phyloP scores from a whole-genome alignment of 805 yeast species.

The Hanseniaspora singularis region DNA sequence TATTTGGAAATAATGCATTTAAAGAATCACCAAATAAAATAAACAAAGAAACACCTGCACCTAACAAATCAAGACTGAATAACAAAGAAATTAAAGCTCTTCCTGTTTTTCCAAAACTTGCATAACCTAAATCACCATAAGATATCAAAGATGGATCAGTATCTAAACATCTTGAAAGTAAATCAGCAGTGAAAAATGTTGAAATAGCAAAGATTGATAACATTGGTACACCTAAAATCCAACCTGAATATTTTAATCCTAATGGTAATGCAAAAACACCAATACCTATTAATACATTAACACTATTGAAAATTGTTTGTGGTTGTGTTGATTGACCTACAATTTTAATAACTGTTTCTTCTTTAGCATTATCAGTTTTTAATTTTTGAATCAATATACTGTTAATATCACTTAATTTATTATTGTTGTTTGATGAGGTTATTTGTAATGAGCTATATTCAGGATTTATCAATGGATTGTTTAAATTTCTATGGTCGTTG shows the following conservation, averaged over 20 bases:
- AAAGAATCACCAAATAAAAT: constrained; percentile 80
- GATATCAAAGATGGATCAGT: constrained; percentile 72
- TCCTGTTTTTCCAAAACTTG: constrained; percentile 71
- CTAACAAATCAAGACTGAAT: constrained; percentile 66
- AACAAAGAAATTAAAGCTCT: constrained; percentile 59
- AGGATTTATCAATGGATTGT: constrained; percentile 8
- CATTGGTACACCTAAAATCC: constrained; percentile 53
- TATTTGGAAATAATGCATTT: constrained; percentile 48
- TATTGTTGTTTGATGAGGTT: constrained; percentile 34
- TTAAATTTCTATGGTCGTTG: not conserved
- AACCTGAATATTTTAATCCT: constrained; percentile 57
- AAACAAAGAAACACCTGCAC: constrained; percentile 69
- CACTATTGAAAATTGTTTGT: constrained; percentile 67
- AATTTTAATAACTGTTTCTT: constrained; percentile 55
- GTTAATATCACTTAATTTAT: constrained; percentile 32
- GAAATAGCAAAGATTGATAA: constrained; percentile 48
- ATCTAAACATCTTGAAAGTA: constrained; percentile 64
- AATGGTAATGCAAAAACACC: constrained; percentile 64
- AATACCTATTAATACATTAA: constrained; percentile 64
- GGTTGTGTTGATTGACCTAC: constrained; percentile 75
- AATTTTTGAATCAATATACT: constrained; percentile 44
- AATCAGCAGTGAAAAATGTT: constrained; percentile 66
- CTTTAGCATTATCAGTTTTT: constrained; percentile 58
- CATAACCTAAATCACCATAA: constrained; percentile 78
- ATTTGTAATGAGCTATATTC: constrained; percentile 21